Conservation (phyloP, 164 flowering plant genomes). For the Macadamia integrifolia region DNA sequence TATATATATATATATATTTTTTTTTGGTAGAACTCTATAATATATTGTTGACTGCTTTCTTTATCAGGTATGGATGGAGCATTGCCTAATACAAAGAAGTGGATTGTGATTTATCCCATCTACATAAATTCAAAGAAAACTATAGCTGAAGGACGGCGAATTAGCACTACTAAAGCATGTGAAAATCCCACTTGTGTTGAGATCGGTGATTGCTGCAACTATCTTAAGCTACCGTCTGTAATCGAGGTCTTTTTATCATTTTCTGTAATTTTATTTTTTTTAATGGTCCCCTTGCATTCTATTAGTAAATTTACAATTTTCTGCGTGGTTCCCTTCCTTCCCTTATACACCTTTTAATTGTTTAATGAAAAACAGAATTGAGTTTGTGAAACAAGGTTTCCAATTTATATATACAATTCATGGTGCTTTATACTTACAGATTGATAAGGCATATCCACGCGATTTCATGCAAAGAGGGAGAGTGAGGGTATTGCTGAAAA, state of each 20-base stretch:
- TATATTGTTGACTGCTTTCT: no score
- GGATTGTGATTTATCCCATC: constrained; percentile 74
- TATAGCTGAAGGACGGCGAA: constrained; percentile 78
- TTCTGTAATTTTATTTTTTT: background rate
- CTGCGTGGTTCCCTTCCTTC: background rate
- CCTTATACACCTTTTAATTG: background rate
- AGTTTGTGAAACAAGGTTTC: background rate
- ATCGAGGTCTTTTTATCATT: constrained; percentile 47
- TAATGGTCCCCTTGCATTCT: background rate
- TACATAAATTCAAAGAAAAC: constrained; percentile 93
- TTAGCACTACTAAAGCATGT: constrained; percentile 58
- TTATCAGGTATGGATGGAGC: constrained; percentile 37
- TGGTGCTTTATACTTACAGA: constrained; percentile 24
- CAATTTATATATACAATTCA: no score
- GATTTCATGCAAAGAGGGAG: constrained; percentile 94
- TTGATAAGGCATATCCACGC: constrained; percentile 89
- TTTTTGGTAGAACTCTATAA: no score
- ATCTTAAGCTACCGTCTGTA: constrained; percentile 58
- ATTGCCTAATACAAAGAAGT: constrained; percentile 54
- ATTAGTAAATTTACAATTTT: background rate
- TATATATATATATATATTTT: no score
- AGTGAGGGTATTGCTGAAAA: constrained; percentile 76
- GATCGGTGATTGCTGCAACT: constrained; percentile 65
- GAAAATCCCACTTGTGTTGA: constrained; percentile 81
- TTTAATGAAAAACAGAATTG: background rate